These are phyloP conservation scores for Colletotrichum plurivorum DNA, from an alignment of 2,329 filamentous ascomycete genomes.

Conservation along the genomic window DNA sequence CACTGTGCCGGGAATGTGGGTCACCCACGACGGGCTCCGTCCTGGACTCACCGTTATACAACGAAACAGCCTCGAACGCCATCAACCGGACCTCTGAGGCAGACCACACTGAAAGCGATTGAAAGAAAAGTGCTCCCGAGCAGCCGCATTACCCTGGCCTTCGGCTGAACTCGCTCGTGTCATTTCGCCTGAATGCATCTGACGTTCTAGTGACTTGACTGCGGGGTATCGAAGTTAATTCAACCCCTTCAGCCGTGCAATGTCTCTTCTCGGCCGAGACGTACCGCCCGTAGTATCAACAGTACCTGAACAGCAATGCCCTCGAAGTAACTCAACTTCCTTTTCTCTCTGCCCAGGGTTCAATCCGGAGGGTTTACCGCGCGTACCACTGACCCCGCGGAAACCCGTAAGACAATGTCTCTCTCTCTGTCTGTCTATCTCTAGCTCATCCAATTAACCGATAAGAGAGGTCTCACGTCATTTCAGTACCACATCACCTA, in stretches of 20 bases:
- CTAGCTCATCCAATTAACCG: constrained; percentile 4
- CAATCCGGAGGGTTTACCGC: constrained; percentile 8
- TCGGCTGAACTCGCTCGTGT: neutral
- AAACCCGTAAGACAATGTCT: constrained; percentile 2
- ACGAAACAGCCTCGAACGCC: too few relatives aligned
- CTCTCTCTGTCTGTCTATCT: neutral
- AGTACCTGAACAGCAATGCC: too few relatives aligned
- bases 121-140: too few relatives aligned
- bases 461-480: constrained; percentile 37
- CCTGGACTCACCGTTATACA: too few relatives aligned
- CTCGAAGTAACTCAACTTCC: neutral
- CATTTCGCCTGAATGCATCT: neutral
- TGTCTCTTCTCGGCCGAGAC: neutral
- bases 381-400: neutral
- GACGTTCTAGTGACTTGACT: constrained; percentile 1
- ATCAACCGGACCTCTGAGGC: too few relatives aligned
- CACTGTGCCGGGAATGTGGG: too few relatives aligned
- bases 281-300: too few relatives aligned
- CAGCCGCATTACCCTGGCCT: neutral
- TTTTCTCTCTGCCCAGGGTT: neutral
- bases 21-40: too few relatives aligned
- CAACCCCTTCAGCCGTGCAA: neutral
- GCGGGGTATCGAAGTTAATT: constrained; percentile 21
- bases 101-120: too few relatives aligned
- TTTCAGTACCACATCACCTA: constrained; percentile 14